phyloP scores from a whole-genome alignment of 225 moss, liverwort and hornwort species.

The Bryum argenteum region DNA sequence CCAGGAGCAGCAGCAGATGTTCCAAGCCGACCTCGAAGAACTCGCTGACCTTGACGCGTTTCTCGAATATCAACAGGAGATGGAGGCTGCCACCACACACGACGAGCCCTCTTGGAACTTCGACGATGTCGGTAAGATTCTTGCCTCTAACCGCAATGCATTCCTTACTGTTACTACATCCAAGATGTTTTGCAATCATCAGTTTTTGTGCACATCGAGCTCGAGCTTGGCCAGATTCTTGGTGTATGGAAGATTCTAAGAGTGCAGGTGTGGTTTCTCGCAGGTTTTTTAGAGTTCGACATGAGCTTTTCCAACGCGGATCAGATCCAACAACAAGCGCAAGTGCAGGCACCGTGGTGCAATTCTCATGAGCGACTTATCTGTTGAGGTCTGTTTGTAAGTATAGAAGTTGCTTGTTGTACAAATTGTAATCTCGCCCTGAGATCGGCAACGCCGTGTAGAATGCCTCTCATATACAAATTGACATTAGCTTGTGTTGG shows the following conservation, averaged over 20 bases:
- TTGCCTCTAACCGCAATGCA: no score
- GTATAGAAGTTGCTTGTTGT: not conserved
- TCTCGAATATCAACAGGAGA: slow-evolving; percentile 51
- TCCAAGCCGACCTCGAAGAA: slow-evolving; percentile 66
- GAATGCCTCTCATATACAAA: slow-evolving; percentile 10
- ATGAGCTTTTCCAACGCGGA: slow-evolving; percentile 28
- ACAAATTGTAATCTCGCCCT: slow-evolving; percentile 39
- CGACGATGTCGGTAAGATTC: slow-evolving; percentile 25
- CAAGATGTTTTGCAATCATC: not conserved
- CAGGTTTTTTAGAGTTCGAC: slow-evolving; percentile 35
- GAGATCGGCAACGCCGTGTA: slow-evolving; percentile 28
- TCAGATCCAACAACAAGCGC: slow-evolving; percentile 35
- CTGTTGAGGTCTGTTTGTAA: slow-evolving; percentile 22
- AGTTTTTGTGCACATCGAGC: not conserved
- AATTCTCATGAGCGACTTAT: slow-evolving; percentile 44
- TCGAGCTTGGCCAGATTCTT: not conserved
- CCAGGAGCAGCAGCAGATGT: slow-evolving; percentile 61
- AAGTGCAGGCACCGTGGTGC: slow-evolving; percentile 40
- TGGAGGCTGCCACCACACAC: not conserved
- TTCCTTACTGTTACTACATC: not conserved
- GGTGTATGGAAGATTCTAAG: no score
- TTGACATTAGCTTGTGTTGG: not conserved
- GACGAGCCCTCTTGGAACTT: slow-evolving; percentile 19
- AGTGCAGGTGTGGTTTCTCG: not conserved
- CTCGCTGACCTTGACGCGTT: slow-evolving; percentile 78